Evolutionary conservation across 257 asterid genomes (phyloP), one percentile per base, ranked within the genome.

Genomic region (Verbena officinalis): DNA sequence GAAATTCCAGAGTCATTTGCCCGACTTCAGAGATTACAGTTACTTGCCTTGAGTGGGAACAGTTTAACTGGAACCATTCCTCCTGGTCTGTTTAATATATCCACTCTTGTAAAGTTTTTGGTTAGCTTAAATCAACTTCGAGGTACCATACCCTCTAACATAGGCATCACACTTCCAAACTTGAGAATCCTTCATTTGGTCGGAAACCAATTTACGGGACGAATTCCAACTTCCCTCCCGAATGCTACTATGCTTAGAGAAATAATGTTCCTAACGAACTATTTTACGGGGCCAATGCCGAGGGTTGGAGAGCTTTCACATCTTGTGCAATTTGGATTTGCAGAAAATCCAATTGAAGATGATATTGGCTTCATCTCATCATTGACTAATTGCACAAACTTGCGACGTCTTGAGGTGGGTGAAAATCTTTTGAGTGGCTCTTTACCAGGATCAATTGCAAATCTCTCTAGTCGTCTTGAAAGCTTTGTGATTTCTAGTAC

Each of bases 1-100:
- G 38, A 70, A 55, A 46, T 79, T 6, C 81, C 84, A 0, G 75
- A 70, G 38, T 80, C 75, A 19, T 40, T 79, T 12, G 66, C 65
- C 56, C 71, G 61, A 14, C 69, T 79, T 16, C 50, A 27, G 4
- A 65, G 34, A 11, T 69, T 82, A 7, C 21, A 15, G 30, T 57
- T 53, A 12, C 22, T 82, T 0, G 39, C 17, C 17, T 46, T 79
- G n/a, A 34, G 14, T 15, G 59, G 15, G 2, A 77, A 71, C 57
- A 31, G 21, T 1, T 66, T 82, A 13, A 67, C 73, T n/a, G 81
- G 81, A 31, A 16, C 11, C 1, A 31, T 79, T 4, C 81, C 79
- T 4, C 14, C 62, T 5, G 75, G 63, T 11, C 63, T 79, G 8
- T 82, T 14, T 51, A 74, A 81, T 43, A 51, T 51, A 58, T 77